phyloP scores from a whole-genome alignment of 805 yeast genomes.

The Candida insectorum region DNA sequence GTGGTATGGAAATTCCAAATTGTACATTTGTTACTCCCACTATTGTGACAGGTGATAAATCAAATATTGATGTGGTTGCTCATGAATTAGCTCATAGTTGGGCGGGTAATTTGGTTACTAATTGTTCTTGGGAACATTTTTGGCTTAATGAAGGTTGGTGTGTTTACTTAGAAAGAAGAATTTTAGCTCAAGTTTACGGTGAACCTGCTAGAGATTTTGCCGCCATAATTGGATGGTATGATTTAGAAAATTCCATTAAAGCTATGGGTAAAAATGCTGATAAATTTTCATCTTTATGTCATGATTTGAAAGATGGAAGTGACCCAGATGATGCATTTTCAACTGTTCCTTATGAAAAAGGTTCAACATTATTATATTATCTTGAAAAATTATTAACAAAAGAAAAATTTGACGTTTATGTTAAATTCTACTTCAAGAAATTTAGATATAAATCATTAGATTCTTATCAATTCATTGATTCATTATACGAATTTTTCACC shows the following conservation, averaged over 20 bases:
- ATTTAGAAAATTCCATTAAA: slow-evolving; percentile 61
- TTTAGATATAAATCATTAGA: slow-evolving; percentile 73
- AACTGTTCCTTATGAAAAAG: slow-evolving; percentile 88
- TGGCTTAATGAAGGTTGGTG: slow-evolving; percentile 98
- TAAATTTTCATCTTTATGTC: slow-evolving; percentile 63
- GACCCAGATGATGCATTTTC: slow-evolving; percentile 92
- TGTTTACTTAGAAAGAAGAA: slow-evolving; percentile 84
- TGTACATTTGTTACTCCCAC: slow-evolving; percentile 91
- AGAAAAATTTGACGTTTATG: slow-evolving; percentile 70
- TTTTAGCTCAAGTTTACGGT: slow-evolving; percentile 74
- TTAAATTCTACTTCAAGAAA: slow-evolving; percentile 70
- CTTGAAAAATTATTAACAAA: slow-evolving; percentile 65
- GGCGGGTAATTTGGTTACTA: slow-evolving; percentile 89
- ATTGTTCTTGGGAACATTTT: slow-evolving; percentile 89
- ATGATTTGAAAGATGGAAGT: slow-evolving; percentile 60
- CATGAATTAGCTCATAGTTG: slow-evolving; percentile 93
- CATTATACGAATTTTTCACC: slow-evolving; percentile 62
- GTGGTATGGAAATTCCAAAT: slow-evolving; percentile 95
- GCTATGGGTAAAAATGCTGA: slow-evolving; percentile 55
- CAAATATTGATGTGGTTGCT: slow-evolving; percentile 85
- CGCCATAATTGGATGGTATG: slow-evolving; percentile 88
- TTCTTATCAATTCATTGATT: slow-evolving; percentile 75
- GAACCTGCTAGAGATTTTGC: slow-evolving; percentile 74
- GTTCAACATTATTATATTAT: slow-evolving; percentile 72
- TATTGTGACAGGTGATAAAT: slow-evolving; percentile 75